Evolutionary conservation across 2,329 filamentous ascomycete genomes (phyloP).

Genomic region (Beauveria australis): DNA sequence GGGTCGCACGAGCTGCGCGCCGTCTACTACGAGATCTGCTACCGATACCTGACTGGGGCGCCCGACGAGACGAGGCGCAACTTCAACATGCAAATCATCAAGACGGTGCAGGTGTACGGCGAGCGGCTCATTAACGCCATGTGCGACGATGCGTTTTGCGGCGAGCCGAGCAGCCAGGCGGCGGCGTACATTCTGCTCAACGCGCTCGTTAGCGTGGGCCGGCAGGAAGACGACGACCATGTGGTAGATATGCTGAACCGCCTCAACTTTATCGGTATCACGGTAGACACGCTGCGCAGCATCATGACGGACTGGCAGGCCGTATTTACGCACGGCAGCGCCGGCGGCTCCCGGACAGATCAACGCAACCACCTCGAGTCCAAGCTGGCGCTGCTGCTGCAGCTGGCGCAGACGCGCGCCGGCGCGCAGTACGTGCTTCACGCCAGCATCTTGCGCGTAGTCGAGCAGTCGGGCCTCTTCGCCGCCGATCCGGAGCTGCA

Average conservation of each 20-base stretch:
- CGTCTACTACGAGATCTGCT: constrained; percentile 85
- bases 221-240: constrained; percentile 61
- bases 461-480: constrained; percentile 80
- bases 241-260: constrained; percentile 73
- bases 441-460: constrained; percentile 73
- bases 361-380: constrained; percentile 53
- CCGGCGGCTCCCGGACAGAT: constrained; percentile 18
- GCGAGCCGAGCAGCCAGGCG: constrained; percentile 72
- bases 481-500: constrained; percentile 86
- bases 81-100: constrained; percentile 55
- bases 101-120: constrained; percentile 60
- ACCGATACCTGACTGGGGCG: constrained; percentile 71
- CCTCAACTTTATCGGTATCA: constrained; percentile 83
- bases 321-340: constrained; percentile 32
- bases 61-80: constrained; percentile 41
- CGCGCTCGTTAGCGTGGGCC: constrained; percentile 65
- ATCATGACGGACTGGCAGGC: constrained; percentile 66
- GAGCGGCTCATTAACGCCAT: constrained; percentile 76
- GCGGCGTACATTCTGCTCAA: constrained; percentile 80
- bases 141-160: constrained; percentile 87
- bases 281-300: constrained; percentile 78
- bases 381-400: constrained; percentile 72
- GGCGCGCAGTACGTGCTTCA: constrained; percentile 85
- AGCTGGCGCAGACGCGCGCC: constrained; percentile 73
- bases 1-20: constrained; percentile 67